Conservation (phyloP, 192 early-diverging fungal species). For the Pilaira anomala region DNA sequence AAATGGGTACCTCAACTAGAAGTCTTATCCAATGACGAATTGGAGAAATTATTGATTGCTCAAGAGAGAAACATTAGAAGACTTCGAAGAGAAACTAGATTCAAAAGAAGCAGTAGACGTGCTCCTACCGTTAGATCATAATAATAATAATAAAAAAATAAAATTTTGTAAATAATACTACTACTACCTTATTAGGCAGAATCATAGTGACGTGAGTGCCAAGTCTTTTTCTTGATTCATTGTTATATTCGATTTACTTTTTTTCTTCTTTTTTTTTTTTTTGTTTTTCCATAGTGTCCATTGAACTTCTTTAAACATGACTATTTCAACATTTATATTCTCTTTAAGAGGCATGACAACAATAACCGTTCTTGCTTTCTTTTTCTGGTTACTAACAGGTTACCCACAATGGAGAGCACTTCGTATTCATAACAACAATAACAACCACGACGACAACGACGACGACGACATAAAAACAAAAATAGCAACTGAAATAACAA, state of each 20-base stretch:
- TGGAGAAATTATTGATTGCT: constrained; percentile 56
- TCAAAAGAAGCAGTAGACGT: constrained; percentile 21
- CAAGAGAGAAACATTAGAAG: constrained; percentile 53
- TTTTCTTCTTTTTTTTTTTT: too few species aligned
- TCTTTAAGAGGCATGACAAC: neutral
- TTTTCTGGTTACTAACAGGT: constrained; percentile 10
- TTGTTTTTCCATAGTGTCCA: too few species aligned
- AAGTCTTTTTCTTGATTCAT: too few species aligned
- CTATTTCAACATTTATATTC: neutral
- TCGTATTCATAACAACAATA: too few species aligned
- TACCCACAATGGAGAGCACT: constrained; percentile 16
- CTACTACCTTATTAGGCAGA: too few species aligned
- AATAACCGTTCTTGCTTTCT: neutral
- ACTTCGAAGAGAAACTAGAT: constrained; percentile 22
- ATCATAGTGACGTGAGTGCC: too few species aligned
- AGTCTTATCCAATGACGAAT: constrained; percentile 54
- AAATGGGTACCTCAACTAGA: constrained; percentile 55
- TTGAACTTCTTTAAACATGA: neutral
- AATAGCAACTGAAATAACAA: too few species aligned
- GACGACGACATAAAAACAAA: too few species aligned
- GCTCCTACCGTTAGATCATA: neutral
- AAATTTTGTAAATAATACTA: too few species aligned
- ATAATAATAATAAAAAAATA: too few species aligned
- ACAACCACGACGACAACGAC: neutral
- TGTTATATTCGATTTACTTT: too few species aligned